Evolutionary conservation across 352 stramenopile genomes (phyloP).

Genomic region (Phytophthora macrochlamydospora): DNA sequence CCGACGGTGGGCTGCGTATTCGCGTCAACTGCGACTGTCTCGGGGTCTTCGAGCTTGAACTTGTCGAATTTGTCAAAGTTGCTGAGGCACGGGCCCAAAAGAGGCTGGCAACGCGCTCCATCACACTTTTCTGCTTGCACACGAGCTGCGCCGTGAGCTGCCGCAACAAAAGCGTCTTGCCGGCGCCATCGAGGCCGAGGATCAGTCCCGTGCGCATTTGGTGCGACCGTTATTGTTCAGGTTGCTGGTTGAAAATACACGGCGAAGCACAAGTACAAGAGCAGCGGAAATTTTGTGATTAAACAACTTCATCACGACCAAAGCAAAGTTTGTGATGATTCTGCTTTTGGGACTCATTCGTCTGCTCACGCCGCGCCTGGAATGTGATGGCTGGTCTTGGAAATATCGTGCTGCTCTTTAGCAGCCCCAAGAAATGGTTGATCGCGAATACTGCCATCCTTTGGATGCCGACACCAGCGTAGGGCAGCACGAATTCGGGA

Average conservation of each 20-base stretch:
- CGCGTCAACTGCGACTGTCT: conserved; percentile 20
- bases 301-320: too few relatives aligned
- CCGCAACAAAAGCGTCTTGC: conserved; percentile 75
- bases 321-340: too few relatives aligned
- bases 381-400: too few relatives aligned
- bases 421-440: too few relatives aligned
- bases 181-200: conserved; percentile 66
- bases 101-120: conserved; percentile 46
- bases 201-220: conserved; percentile 66
- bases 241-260: neutral
- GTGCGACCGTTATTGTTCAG: neutral
- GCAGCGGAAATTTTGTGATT: too few relatives aligned
- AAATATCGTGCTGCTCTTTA: too few relatives aligned
- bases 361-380: too few relatives aligned
- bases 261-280: too few relatives aligned
- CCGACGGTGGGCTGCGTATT: conserved; percentile 67
- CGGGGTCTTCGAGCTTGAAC: conserved; percentile 16
- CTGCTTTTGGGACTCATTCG: too few relatives aligned
- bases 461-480: conserved; percentile 11
- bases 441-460: too few relatives aligned
- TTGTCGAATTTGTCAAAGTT: conserved; percentile 15
- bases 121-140: conserved; percentile 43
- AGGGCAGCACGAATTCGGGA: conserved; percentile 26
- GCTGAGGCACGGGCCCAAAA: conserved; percentile 20
- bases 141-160: conserved; percentile 55